These are phyloP conservation scores for Diaporthe vaccinii DNA, from an alignment of 2,329 filamentous ascomycete species.

Conservation along the genomic window DNA sequence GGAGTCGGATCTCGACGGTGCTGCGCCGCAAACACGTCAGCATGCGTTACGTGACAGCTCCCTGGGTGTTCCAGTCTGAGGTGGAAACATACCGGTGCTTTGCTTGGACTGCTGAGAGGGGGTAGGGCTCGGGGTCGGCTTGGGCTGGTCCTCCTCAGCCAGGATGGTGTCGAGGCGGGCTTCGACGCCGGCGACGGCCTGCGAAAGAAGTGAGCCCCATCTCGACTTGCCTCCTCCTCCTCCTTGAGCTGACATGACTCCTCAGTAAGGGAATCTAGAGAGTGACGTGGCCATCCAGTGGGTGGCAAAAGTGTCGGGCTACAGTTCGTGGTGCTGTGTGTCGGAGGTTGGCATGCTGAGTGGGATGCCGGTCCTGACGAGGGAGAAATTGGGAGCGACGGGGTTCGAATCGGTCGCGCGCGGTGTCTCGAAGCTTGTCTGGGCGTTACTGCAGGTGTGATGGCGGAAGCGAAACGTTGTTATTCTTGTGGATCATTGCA, in stretches of 20 bases:
- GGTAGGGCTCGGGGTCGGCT: conserved; percentile 51
- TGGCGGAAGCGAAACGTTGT: conserved; percentile 12
- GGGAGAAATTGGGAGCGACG: conserved; percentile 34
- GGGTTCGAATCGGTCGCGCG: conserved; percentile 33
- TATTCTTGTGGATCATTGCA: conserved; percentile 19
- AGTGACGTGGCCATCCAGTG: conserved; percentile 42
- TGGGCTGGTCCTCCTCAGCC: conserved; percentile 76
- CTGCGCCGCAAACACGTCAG: conserved; percentile 46
- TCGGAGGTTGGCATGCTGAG: conserved; percentile 38
- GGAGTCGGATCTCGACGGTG: conserved; percentile 74
- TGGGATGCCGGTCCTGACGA: conserved; percentile 34
- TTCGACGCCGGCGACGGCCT: conserved; percentile 94
- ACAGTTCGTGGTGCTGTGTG: conserved; percentile 18
- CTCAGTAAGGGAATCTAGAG: conserved; percentile 37
- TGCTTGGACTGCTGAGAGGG: conserved; percentile 50
- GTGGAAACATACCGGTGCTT: conserved; percentile 47
- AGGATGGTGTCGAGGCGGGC: conserved; percentile 93
- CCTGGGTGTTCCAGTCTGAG: too few relatives aligned
- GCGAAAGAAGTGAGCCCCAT: conserved; percentile 87
- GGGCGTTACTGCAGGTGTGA: conserved; percentile 25
- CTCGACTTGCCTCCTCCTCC: conserved; percentile 64
- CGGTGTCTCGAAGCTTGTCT: conserved; percentile 34
- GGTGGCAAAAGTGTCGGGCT: conserved; percentile 16
- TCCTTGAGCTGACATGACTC: conserved; percentile 62
- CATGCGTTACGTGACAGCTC: conserved; percentile 17